phyloP scores from a whole-genome alignment of 129 eudicot species.

The Arctium minus region DNA sequence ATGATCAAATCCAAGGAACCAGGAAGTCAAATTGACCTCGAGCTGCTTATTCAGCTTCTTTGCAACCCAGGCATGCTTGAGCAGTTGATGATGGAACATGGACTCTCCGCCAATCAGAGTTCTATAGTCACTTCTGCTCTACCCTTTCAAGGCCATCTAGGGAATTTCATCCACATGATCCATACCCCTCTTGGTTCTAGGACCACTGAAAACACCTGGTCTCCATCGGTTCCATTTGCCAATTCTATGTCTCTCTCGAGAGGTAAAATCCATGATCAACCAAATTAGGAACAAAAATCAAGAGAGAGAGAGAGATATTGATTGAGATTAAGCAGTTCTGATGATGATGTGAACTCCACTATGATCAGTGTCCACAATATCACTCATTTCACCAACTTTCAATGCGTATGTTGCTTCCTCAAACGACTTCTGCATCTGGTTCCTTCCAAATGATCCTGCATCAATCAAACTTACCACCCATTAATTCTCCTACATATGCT shows the following conservation, averaged over 20 bases:
- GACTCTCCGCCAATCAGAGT: conserved; percentile 6
- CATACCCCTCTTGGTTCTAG: background rate
- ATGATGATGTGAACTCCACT: conserved; percentile 72
- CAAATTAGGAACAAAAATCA: background rate
- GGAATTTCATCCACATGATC: background rate
- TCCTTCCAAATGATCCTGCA: no score
- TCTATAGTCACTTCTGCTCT: background rate
- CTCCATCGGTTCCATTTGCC: conserved; percentile 14
- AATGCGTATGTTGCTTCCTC: no score
- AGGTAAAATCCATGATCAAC: background rate
- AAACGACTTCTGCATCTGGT: no score
- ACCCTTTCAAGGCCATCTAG: conserved; percentile 4
- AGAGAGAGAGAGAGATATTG: no score
- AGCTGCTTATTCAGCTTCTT: conserved; percentile 46
- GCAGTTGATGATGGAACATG: conserved; percentile 24
- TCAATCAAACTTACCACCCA: background rate
- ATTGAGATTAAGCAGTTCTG: conserved; percentile 38
- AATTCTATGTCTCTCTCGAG: background rate
- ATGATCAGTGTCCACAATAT: no score
- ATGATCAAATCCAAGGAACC: conserved; percentile 30
- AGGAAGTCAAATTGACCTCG: conserved; percentile 42
- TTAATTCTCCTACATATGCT: background rate
- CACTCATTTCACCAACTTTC: no score
- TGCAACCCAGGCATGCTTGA: conserved; percentile 44
- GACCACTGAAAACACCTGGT: conserved; percentile 6